These are phyloP conservation scores for Komagataella populi DNA, from an alignment of 805 yeast species.

Conservation along the genomic window DNA sequence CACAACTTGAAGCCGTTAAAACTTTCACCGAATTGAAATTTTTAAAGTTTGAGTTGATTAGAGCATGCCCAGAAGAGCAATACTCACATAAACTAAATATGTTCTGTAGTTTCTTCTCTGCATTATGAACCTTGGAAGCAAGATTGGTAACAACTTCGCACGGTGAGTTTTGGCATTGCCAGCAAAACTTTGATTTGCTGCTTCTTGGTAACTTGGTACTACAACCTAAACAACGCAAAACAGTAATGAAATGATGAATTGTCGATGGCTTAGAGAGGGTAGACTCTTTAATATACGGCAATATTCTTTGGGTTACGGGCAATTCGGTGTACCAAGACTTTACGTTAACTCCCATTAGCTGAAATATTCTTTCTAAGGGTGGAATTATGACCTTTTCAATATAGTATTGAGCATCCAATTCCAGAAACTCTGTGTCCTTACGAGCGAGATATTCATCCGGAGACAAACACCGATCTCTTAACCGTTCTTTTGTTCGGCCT, in stretches of 20 bases:
- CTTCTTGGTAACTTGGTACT: not conserved
- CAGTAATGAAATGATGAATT: slow-evolving; percentile 8
- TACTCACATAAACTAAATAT: slow-evolving; percentile 20
- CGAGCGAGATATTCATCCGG: slow-evolving; percentile 58
- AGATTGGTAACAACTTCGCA: slow-evolving; percentile 20
- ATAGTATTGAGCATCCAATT: slow-evolving; percentile 74
- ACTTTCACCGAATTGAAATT: slow-evolving; percentile 9
- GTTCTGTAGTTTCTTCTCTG: slow-evolving; percentile 15
- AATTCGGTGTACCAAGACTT: slow-evolving; percentile 62
- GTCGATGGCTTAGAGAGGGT: not conserved
- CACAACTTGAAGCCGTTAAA: slow-evolving; percentile 27
- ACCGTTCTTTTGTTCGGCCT: slow-evolving; percentile 35
- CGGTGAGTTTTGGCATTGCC: slow-evolving; percentile 20
- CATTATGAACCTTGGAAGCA: slow-evolving; percentile 11
- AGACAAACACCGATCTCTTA: slow-evolving; percentile 67
- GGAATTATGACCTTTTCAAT: slow-evolving; percentile 77
- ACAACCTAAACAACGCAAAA: not conserved
- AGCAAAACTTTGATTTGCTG: slow-evolving; percentile 17
- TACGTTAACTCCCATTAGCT: slow-evolving; percentile 71
- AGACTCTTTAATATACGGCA: not conserved
- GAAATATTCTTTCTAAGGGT: slow-evolving; percentile 77
- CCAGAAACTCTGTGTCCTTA: slow-evolving; percentile 17
- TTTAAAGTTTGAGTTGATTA: slow-evolving; percentile 1
- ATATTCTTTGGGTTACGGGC: slow-evolving; percentile 21
- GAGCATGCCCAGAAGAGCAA: slow-evolving; percentile 14